phyloP scores from a whole-genome alignment of 805 yeast genomes.

The Yueomyces sp. region DNA sequence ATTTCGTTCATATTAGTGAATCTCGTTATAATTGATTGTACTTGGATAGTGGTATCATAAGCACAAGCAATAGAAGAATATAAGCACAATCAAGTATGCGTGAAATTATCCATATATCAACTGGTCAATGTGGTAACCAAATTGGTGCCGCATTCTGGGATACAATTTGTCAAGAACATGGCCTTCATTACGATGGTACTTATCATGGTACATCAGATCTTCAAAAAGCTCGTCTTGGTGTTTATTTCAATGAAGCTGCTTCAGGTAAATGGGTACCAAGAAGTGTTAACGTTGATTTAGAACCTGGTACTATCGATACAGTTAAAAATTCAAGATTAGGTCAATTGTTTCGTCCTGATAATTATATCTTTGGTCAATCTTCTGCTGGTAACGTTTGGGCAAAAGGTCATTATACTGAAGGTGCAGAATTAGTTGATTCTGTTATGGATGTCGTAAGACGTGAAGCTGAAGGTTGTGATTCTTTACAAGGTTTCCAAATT shows the following conservation, averaged over 20 bases:
- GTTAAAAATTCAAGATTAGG: slow-evolving; percentile 75
- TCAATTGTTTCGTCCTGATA: slow-evolving; percentile 82
- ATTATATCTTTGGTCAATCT: slow-evolving; percentile 76
- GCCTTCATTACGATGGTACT: slow-evolving; percentile 61
- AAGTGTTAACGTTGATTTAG: slow-evolving; percentile 83
- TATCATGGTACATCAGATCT: slow-evolving; percentile 47
- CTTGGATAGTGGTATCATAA: too few relatives aligned
- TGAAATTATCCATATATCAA: slow-evolving; percentile 76
- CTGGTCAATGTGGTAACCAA: slow-evolving; percentile 99
- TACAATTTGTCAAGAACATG: slow-evolving; percentile 81
- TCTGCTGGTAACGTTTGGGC: slow-evolving; percentile 98
- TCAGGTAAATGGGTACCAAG: slow-evolving; percentile 88
- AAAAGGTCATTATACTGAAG: slow-evolving; percentile 92
- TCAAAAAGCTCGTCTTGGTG: slow-evolving; percentile 52
- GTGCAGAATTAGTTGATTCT: slow-evolving; percentile 84
- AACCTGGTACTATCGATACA: slow-evolving; percentile 86
- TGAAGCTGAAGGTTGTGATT: slow-evolving; percentile 88
- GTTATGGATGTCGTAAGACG: slow-evolving; percentile 84
- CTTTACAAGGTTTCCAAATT: slow-evolving; percentile 90
- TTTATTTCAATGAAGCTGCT: slow-evolving; percentile 78
- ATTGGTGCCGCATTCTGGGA: slow-evolving; percentile 94
- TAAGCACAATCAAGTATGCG: slow-evolving; percentile 7
- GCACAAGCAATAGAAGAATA: too few relatives aligned
- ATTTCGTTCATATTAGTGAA: too few relatives aligned
- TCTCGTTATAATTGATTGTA: too few relatives aligned